Base-by-base conservation (phyloP, 225 moss, liverwort and hornwort genomes). In the Sphagnum tenellum region DNA sequence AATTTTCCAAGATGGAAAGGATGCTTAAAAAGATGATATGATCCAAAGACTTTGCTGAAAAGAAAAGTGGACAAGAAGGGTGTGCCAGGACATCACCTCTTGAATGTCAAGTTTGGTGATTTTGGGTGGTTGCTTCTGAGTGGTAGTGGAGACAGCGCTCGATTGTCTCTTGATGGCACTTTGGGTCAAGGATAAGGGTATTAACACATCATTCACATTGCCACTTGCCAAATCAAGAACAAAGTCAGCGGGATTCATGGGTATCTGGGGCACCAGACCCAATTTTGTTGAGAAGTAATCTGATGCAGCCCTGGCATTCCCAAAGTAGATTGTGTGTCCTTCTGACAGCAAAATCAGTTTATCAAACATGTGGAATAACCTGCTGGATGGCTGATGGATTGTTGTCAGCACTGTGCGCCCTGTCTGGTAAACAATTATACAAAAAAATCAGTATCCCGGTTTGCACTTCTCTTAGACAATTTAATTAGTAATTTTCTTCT, bases 231-330 rank as follows among this genome's bases (percentile, higher is more conserved):
- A 65, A 65, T 90, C 87, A 46, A 90, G 71, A 45, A 90, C 78
- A 60, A 90, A 90, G 46, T 90, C 89, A 0, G 89, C 87, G 3
- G 89, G 89, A 68, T 90, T 87, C 89, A 90, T 90, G 56, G 87
- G 78, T 4, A 85, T 74, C 67, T 78, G 71, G 1, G 89, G 87
- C 0, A 72, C 69, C 3, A 90, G 60, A 8, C 89, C 89, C 48
- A 85, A 29, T 29, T 29, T 77, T 5, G 80, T 72, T 45, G 84
- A 60, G 60, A 88, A 90, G 64, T 90, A 90, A 3, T 63, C 71
- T n/a, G 78, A 66, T 11, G 84, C 70, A 0, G 74, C 82, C 12
- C 12, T 72, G 3, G 85, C 82, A 44, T 88, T 70, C 3, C 89
- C 89, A 29, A 87, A 85, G 70, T 81, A 90, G 56, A 90, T 68